Base-by-base conservation (phyloP, 2,329 filamentous ascomycete species). In the Arachnomyces sp. region DNA sequence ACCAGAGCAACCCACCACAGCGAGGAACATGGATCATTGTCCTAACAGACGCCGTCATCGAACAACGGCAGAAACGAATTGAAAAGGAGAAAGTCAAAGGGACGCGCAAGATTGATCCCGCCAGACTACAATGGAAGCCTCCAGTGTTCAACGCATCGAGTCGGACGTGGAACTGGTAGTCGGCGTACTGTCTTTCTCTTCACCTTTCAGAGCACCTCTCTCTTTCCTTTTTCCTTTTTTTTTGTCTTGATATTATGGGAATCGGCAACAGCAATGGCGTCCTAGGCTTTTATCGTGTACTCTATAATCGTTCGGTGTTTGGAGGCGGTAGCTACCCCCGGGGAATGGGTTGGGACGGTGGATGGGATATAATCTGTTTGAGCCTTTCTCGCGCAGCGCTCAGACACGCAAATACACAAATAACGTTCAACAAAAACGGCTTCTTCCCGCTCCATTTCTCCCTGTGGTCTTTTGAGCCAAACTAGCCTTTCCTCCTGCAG, bases 11-110 rank as follows among this genome's bases (percentile, higher is more conserved):
- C 36, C 31, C 14, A 14, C 15, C 11, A 31, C 44, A 66, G 67
- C 94, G 94, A 71, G 89, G 89, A 49, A 89, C 94, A 57, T 92
- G 96, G 71, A 90, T 96, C 60, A 85, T 98, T 51, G 87, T 96
- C 16, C 73, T 98, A 25, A 89, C 90, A 0, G 84, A 92, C 48
- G 81, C 85, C 44, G 75, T 94, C 38, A 72, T 95, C 33, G 72
- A 76, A 49, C 73, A 79, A 53, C 68, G 79, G 48, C 75, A 80
- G 42, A 75, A 82, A 59, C 79, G 85, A 55, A 75, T 84, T 49
- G 83, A 88, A 51, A 93, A 87, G 65, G 78, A 84, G 49, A 88
- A 83, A 64, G 59, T 77, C 39, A 95, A 93, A 64, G 78, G 81
- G 43, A 82, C 81, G 61, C 74, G 61, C 35, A 66, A 75, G 33